A percentile compares a stretch with the other conserved stretches of the same genome.
Conservation (phyloP, 352 stramenopile species). For the Phytophthora pini region DNA sequence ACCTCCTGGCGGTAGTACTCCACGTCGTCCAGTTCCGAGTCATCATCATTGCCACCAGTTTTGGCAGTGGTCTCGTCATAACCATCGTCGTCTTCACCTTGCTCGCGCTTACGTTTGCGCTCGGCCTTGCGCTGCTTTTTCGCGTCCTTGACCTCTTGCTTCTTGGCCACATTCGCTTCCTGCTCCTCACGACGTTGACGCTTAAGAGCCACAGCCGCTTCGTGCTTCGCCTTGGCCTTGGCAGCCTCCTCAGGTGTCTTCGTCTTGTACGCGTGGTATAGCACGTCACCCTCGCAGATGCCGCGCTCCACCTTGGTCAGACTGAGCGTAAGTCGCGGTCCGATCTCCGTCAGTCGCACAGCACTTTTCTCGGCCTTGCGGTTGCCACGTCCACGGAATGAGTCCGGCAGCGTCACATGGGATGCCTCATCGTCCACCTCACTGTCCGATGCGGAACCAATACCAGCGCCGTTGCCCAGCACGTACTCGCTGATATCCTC, state of each 20-base stretch:
- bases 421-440: slow-evolving; percentile 95
- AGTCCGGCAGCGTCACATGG: slow-evolving; percentile 93
- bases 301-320: slow-evolving; percentile 97
- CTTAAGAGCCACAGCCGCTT: slow-evolving; percentile 75
- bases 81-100: slow-evolving; percentile 56
- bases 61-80: slow-evolving; percentile 50
- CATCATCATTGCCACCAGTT: slow-evolving; percentile 41
- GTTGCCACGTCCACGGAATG: slow-evolving; percentile 94
- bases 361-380: slow-evolving; percentile 92
- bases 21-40: slow-evolving; percentile 75
- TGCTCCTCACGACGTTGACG: slow-evolving; percentile 90
- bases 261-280: slow-evolving; percentile 96
- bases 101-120: slow-evolving; percentile 60
- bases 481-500: slow-evolving; percentile 98
- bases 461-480: slow-evolving; percentile 77
- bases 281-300: slow-evolving; percentile 95
- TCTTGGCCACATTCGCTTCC: slow-evolving; percentile 89
- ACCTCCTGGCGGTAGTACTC: slow-evolving; percentile 89
- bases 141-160: slow-evolving; percentile 80
- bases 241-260: slow-evolving; percentile 89
- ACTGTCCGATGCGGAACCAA: slow-evolving; percentile 91
- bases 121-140: slow-evolving; percentile 82
- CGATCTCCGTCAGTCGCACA: slow-evolving; percentile 96
- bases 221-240: slow-evolving; percentile 81
- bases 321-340: slow-evolving; percentile 94